These are phyloP conservation scores for Irineochytrium annulatum DNA, from an alignment of 192 early-diverging fungal genomes.

Conservation along the genomic window DNA sequence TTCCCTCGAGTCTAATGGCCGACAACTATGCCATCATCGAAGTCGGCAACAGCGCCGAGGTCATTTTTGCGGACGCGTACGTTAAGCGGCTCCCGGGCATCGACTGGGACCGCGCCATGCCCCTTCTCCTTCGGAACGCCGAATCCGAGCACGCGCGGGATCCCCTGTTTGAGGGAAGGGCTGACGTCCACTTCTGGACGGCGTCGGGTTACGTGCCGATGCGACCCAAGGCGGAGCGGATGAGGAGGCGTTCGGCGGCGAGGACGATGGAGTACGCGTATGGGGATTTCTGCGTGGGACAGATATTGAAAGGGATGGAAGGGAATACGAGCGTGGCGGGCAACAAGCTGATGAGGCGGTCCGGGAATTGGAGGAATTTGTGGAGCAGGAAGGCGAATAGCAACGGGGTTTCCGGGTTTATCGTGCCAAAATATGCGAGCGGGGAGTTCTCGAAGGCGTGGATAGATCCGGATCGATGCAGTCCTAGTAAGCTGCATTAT, in stretches of 20 bases:
- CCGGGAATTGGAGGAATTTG: conserved; percentile 30
- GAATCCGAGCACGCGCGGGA: neutral
- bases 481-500: no score
- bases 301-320: conserved; percentile 12
- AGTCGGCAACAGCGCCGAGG: conserved; percentile 27
- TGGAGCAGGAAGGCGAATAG: conserved; percentile 21
- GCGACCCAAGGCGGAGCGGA: neutral
- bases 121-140: conserved; percentile 14
- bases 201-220: conserved; percentile 21
- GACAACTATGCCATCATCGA: conserved; percentile 23
- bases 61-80: conserved; percentile 22
- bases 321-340: neutral
- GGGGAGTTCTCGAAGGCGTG: no score
- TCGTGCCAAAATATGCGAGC: conserved; percentile 22
- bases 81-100: no score
- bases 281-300: conserved; percentile 25
- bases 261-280: conserved; percentile 33
- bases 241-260: conserved; percentile 5
- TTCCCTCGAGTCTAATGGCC: neutral
- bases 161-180: conserved; percentile 13
- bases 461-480: no score
- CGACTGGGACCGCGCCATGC: no score
- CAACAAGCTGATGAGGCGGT: neutral
- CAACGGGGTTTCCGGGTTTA: conserved; percentile 21
- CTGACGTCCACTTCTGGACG: conserved; percentile 15